These are phyloP conservation scores for Phytophthora sp. DNA, from an alignment of 352 stramenopile species.

Conservation along the genomic window DNA sequence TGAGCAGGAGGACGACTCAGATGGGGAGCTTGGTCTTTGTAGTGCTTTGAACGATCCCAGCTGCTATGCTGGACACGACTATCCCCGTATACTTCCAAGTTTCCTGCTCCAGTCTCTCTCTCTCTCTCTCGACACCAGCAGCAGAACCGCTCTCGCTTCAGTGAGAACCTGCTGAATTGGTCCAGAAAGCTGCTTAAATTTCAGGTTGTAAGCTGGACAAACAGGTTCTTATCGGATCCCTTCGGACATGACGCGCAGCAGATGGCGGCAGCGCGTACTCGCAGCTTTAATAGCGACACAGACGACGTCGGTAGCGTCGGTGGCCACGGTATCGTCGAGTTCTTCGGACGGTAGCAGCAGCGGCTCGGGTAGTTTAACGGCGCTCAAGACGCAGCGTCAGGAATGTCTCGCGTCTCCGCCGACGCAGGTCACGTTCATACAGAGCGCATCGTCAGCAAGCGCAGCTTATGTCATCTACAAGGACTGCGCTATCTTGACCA, in stretches of 20 bases:
- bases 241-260: slow-evolving; percentile 9
- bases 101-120: slow-evolving; percentile 22
- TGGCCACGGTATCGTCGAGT: not conserved
- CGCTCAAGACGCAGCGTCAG: slow-evolving; percentile 33
- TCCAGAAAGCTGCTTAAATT: slow-evolving; percentile 1
- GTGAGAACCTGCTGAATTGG: slow-evolving; percentile 31
- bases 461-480: slow-evolving; percentile 42
- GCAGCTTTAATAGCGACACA: slow-evolving; percentile 18
- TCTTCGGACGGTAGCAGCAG: slow-evolving; percentile 14
- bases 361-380: slow-evolving; percentile 20
- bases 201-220: slow-evolving; percentile 10
- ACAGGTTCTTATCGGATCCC: slow-evolving; percentile 6
- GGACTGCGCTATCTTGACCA: slow-evolving; percentile 39
- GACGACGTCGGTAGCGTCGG: slow-evolving; percentile 2
- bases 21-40: slow-evolving; percentile 29
- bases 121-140: slow-evolving; percentile 20
- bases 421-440: slow-evolving; percentile 28
- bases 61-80: slow-evolving; percentile 25
- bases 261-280: slow-evolving; percentile 16
- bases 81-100: slow-evolving; percentile 19
- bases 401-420: slow-evolving; percentile 36
- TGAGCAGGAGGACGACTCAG: slow-evolving; percentile 17
- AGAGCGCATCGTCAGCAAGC: slow-evolving; percentile 28
- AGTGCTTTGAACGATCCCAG: slow-evolving; percentile 19
- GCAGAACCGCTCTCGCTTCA: slow-evolving; percentile 25